Conservation (phyloP, 352 stramenopile species). For the Thraustochytrium striatum region DNA sequence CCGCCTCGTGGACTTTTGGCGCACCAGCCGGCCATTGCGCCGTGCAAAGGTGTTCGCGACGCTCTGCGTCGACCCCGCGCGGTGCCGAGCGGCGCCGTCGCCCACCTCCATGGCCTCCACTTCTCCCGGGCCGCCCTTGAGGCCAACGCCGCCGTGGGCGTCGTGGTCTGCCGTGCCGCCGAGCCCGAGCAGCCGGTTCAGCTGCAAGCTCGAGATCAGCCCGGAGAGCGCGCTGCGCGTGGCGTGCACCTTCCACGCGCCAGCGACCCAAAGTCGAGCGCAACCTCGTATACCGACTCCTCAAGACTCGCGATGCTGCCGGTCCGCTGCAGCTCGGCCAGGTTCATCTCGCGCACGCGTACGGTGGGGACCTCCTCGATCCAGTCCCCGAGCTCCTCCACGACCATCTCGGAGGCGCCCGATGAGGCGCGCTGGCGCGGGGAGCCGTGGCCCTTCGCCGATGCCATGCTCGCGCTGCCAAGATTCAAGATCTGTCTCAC, state of each 20-base stretch:
- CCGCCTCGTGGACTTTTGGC: background rate
- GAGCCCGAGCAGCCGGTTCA: conserved; percentile 2
- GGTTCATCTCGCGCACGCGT: background rate
- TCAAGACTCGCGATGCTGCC: background rate
- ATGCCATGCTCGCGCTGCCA: too few species aligned
- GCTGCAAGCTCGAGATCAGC: conserved; percentile 31
- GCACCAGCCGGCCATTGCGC: background rate
- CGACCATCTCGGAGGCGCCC: background rate
- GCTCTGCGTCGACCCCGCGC: background rate
- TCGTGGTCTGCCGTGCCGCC: background rate
- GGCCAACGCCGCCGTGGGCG: background rate
- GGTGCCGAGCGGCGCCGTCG: background rate
- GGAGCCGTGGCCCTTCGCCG: background rate
- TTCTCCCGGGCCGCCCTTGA: too few species aligned
- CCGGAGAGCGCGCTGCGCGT: conserved; percentile 7
- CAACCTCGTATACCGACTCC: conserved; percentile 31
- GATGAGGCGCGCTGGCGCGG: background rate
- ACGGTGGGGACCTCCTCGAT: background rate
- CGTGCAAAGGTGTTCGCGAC: background rate
- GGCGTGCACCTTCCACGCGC: conserved; percentile 13
- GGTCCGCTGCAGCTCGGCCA: background rate
- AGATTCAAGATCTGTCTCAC: too few species aligned
- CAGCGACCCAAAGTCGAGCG: conserved; percentile 28
- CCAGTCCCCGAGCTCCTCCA: background rate
- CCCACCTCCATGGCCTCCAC: background rate